These are phyloP conservation scores for Pseudopyrenochaeta lycopersici DNA, from an alignment of 2,329 filamentous ascomycete species.

Conservation along the genomic window DNA sequence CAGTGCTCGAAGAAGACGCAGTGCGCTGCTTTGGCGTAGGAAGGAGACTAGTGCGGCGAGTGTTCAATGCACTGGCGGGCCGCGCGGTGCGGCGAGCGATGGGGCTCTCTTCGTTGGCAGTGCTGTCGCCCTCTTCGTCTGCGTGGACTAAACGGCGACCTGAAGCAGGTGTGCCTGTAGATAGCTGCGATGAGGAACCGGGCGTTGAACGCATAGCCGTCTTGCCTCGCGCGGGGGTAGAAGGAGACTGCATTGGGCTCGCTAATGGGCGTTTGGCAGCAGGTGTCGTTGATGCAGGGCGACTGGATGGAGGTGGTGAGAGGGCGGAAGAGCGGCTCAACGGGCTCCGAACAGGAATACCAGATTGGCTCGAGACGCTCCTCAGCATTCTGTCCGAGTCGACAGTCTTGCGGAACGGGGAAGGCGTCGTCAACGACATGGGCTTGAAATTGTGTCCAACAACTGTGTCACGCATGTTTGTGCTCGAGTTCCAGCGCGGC, in stretches of 20 bases:
- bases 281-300: conserved; percentile 43
- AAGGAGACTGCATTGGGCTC: conserved; percentile 41
- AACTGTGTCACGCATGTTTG: conserved; percentile 48
- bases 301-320: conserved; percentile 30
- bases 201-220: conserved; percentile 27
- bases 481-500: conserved; percentile 51
- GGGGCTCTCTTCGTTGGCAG: conserved; percentile 40
- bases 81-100: conserved; percentile 34
- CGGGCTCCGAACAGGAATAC: conserved; percentile 48
- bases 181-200: conserved; percentile 23
- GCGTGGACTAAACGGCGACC: conserved; percentile 31
- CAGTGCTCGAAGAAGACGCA: conserved; percentile 27
- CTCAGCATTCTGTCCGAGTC: conserved; percentile 28
- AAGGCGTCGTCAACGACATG: conserved; percentile 43
- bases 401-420: conserved; percentile 37
- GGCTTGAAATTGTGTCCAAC: conserved; percentile 52
- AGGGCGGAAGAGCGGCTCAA: conserved; percentile 36
- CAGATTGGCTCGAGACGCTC: conserved; percentile 43
- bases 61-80: conserved; percentile 40
- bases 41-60: conserved; percentile 41
- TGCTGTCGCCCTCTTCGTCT: conserved; percentile 28
- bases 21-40: conserved; percentile 39
- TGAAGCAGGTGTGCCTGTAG: conserved; percentile 31
- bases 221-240: conserved; percentile 41
- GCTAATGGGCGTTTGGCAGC: conserved; percentile 36